Percentiles rank a stretch among this genome's conserved stretches.
phyloP scores from a whole-genome alignment of 352 stramenopile species.

The Pythium vanterpoolii region DNA sequence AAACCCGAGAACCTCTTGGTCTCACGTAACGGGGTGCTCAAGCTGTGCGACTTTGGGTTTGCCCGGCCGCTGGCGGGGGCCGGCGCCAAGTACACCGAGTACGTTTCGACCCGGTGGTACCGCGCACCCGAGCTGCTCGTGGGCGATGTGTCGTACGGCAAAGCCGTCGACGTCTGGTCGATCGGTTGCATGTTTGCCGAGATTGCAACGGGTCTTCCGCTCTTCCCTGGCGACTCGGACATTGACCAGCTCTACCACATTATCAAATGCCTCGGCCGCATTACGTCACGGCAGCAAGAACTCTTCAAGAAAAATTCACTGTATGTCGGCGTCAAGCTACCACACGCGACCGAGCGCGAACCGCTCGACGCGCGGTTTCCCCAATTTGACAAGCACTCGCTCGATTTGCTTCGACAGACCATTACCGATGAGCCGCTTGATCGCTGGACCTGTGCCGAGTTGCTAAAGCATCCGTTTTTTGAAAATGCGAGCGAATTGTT shows the following conservation, averaged over 20 bases:
- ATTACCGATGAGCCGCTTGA: slow-evolving; percentile 77
- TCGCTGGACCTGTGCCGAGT: slow-evolving; percentile 72
- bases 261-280: slow-evolving; percentile 66
- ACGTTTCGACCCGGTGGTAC: slow-evolving; percentile 95
- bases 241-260: slow-evolving; percentile 93
- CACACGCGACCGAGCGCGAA: slow-evolving; percentile 51
- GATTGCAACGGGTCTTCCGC: slow-evolving; percentile 93
- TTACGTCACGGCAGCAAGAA: slow-evolving; percentile 74
- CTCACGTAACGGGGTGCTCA: slow-evolving; percentile 92
- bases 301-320: slow-evolving; percentile 82
- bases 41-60: slow-evolving; percentile 91
- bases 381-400: slow-evolving; percentile 53
- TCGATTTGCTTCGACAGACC: slow-evolving; percentile 73
- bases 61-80: slow-evolving; percentile 60
- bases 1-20: slow-evolving; percentile 95
- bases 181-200: slow-evolving; percentile 96
- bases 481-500: slow-evolving; percentile 49
- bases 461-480: slow-evolving; percentile 76
- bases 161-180: slow-evolving; percentile 96
- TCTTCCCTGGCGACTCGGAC: slow-evolving; percentile 96
- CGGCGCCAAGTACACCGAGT: slow-evolving; percentile 83
- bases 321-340: slow-evolving; percentile 78
- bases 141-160: slow-evolving; percentile 89
- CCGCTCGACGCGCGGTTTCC: slow-evolving; percentile 60
- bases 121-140: slow-evolving; percentile 92